A percentile compares a stretch with the other conserved stretches of the same genome.
Conservation (phyloP, 176 grass and related monocot species). For the Triticum dicoccoides region DNA sequence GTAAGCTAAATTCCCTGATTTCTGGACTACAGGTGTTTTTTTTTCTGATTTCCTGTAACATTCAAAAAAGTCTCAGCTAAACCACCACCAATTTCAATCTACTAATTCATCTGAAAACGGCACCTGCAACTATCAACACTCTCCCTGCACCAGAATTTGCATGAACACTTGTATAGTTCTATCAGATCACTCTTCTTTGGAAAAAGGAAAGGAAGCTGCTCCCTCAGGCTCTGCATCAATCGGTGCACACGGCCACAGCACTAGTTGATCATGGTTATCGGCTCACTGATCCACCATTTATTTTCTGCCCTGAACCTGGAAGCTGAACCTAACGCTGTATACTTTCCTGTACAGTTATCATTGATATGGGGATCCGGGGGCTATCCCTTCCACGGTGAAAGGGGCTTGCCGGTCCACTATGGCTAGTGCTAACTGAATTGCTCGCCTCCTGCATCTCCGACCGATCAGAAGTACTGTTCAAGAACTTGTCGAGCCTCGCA, state of each 20-base stretch:
- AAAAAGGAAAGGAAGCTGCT: neutral
- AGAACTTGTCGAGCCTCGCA: neutral
- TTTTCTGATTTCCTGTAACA: neutral
- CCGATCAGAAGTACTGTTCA: neutral
- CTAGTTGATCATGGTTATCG: neutral
- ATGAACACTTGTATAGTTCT: neutral
- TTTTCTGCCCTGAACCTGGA: neutral
- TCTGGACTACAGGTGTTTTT: neutral
- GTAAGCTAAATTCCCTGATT: neutral
- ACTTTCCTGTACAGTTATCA: neutral
- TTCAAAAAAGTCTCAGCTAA: neutral
- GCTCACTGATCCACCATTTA: neutral
- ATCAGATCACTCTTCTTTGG: neutral
- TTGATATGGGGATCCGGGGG: neutral
- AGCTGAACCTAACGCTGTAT: neutral
- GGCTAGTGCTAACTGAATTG: neutral
- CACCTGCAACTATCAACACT: neutral
- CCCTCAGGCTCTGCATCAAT: neutral
- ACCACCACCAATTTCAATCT: neutral
- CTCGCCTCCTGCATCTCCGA: neutral
- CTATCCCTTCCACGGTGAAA: neutral
- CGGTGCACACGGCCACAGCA: neutral
- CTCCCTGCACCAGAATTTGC: neutral
- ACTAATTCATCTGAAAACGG: neutral
- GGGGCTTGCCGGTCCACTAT: neutral